Evolutionary conservation across 768 basidiomycete genomes (phyloP).

Genomic region (Phanerochaete carnosa): DNA sequence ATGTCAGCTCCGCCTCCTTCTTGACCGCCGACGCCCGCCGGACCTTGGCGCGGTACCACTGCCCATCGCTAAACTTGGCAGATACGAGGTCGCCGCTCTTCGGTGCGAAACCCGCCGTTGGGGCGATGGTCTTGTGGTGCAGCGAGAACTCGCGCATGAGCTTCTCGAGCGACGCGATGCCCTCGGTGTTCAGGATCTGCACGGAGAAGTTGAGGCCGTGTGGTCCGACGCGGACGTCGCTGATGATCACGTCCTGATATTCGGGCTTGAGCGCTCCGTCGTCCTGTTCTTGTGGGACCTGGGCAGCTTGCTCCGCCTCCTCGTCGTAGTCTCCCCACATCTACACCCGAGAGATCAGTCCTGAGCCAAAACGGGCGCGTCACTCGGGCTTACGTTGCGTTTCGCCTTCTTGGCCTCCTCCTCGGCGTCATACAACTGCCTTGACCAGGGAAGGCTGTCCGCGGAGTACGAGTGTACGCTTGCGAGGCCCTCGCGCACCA

Average conservation of each 20-base stretch:
- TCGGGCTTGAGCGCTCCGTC: constrained; percentile 67
- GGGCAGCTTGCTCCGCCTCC: constrained; percentile 52
- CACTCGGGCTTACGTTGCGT: constrained; percentile 58
- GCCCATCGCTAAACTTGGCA: constrained; percentile 90
- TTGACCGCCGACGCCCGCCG: constrained; percentile 75
- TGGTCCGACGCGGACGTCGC: constrained; percentile 65
- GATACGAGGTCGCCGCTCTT: constrained; percentile 88
- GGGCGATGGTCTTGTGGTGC: constrained; percentile 68
- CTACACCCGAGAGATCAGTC: constrained; percentile 35
- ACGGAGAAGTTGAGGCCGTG: constrained; percentile 87
- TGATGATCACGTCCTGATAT: constrained; percentile 91
- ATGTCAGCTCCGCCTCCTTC: constrained; percentile 92
- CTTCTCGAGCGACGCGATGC: constrained; percentile 88
- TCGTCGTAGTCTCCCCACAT: constrained; percentile 87
- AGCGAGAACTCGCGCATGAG: constrained; percentile 92
- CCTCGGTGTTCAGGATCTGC: constrained; percentile 89
- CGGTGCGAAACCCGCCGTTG: constrained; percentile 71
- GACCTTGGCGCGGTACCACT: constrained; percentile 95
- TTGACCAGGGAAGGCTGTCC: constrained; percentile 74
- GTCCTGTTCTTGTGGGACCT: constrained; percentile 43
- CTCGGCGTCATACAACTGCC: constrained; percentile 84
- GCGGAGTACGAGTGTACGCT: constrained; percentile 87
- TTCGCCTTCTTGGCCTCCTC: constrained; percentile 78
- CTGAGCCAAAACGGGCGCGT: not conserved
- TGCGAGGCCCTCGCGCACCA: constrained; percentile 85